These are phyloP conservation scores for Gilbertella persicaria DNA, from an alignment of 371 early-diverging fungal genomes.

Conservation along the genomic window DNA sequence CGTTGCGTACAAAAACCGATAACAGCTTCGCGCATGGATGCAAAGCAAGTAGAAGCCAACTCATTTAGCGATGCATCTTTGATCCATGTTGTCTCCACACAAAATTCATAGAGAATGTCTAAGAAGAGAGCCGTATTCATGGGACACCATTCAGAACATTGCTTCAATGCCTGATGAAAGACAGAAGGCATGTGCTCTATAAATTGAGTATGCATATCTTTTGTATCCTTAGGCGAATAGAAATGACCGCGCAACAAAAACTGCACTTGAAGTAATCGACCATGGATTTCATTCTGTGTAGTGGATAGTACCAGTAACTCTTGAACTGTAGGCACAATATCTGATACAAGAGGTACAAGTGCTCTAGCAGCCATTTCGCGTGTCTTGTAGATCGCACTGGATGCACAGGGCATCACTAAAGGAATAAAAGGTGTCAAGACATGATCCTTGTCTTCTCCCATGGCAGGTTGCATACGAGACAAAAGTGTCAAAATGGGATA, in stretches of 20 bases:
- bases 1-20: background rate
- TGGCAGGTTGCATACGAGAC: constrained; percentile 78
- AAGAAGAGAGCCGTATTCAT: constrained; percentile 51
- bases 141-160: constrained; percentile 28
- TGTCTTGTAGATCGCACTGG: constrained; percentile 77
- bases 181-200: constrained; percentile 35
- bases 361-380: constrained; percentile 89
- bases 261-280: constrained; percentile 65
- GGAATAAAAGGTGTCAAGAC: constrained; percentile 68
- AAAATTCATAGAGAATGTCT: constrained; percentile 54
- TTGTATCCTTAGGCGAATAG: constrained; percentile 31
- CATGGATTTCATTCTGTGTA: constrained; percentile 72
- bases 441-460: constrained; percentile 50
- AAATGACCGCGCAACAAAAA: constrained; percentile 65
- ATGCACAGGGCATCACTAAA: constrained; percentile 74
- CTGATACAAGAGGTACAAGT: constrained; percentile 67
- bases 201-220: constrained; percentile 36
- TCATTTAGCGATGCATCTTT: background rate
- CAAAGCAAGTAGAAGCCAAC: background rate
- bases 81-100: constrained; percentile 52
- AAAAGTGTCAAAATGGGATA: constrained; percentile 78
- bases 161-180: constrained; percentile 18
- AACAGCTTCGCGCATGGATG: no score
- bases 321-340: constrained; percentile 46
- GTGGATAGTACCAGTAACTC: constrained; percentile 25